Conservation (phyloP, 352 stramenopile species). For the Pythium scleroteichum region DNA sequence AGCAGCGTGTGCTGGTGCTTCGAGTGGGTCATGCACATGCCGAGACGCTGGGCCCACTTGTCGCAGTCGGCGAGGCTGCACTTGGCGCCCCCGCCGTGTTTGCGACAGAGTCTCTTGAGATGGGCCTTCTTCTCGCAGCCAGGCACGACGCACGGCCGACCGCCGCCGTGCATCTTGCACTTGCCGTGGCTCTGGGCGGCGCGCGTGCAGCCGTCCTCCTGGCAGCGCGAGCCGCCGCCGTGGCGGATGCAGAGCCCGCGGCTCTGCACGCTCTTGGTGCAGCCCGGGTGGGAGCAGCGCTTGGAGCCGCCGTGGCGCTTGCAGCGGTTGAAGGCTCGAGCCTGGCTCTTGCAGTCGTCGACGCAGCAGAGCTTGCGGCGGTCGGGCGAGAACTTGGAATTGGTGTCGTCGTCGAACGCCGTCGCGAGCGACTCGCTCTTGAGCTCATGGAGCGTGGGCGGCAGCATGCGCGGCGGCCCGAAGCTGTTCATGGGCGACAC, state of each 20-base stretch:
- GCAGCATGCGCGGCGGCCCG: constrained; percentile 16
- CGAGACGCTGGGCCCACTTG: constrained; percentile 83
- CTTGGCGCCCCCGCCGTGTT: constrained; percentile 81
- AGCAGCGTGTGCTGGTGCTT: constrained; percentile 41
- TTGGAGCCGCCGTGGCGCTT: constrained; percentile 85
- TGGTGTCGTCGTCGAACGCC: constrained; percentile 23
- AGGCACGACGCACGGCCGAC: constrained; percentile 54
- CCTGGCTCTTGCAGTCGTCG: constrained; percentile 79
- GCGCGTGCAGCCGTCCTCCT: constrained; percentile 56
- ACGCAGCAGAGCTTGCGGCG: constrained; percentile 74
- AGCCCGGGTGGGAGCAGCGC: constrained; percentile 66
- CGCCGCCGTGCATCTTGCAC: constrained; percentile 65
- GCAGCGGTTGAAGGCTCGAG: constrained; percentile 80
- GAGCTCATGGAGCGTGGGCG: constrained; percentile 16
- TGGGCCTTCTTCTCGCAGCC: constrained; percentile 84
- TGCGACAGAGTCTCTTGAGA: constrained; percentile 78
- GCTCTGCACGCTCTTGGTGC: constrained; percentile 84
- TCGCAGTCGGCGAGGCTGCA: constrained; percentile 65
- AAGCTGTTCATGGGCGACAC: constrained; percentile 29
- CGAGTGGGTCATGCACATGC: constrained; percentile 86
- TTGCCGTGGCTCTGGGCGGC: constrained; percentile 71
- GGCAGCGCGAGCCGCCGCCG: constrained; percentile 74
- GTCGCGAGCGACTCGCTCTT: constrained; percentile 18
- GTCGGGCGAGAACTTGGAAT: constrained; percentile 61
- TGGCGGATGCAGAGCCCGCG: constrained; percentile 64